phyloP scores from a whole-genome alignment of 345 rosid genomes.

The Camelina hispida region DNA sequence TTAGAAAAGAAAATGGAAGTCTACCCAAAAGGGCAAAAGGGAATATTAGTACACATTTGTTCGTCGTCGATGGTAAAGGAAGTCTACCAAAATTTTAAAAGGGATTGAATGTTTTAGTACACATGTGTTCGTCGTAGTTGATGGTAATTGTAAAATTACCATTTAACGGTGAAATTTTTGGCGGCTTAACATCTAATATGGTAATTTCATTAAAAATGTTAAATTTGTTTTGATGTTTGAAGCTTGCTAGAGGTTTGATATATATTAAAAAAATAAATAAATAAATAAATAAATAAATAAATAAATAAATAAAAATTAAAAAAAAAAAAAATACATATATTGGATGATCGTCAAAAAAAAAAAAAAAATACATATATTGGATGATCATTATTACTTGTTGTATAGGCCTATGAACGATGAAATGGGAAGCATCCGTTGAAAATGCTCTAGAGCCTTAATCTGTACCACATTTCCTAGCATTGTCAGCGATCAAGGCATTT shows the following conservation, averaged over 20 bases:
- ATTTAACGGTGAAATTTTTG: background rate
- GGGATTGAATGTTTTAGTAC: background rate
- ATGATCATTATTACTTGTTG: background rate
- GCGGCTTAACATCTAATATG: background rate
- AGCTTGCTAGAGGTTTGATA: background rate
- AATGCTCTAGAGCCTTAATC: constrained; percentile 50
- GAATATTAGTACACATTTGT: no score
- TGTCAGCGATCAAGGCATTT: constrained; percentile 66
- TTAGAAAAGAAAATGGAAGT: background rate
- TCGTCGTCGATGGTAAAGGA: no score
- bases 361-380: background rate
- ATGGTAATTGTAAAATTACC: no score
- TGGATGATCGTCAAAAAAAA: no score
- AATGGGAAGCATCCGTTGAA: constrained; percentile 56
- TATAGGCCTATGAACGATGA: background rate
- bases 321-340: no score
- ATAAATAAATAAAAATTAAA: no score
- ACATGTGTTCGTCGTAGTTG: background rate
- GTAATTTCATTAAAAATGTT: background rate
- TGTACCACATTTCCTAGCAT: constrained; percentile 57
- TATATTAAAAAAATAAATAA: no score
- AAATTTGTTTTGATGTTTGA: background rate
- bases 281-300: no score
- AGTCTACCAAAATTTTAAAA: no score
- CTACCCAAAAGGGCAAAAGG: no score